These are phyloP conservation scores for Marsdenia floribunda DNA, from an alignment of 257 asterid species.

Conservation along the genomic window DNA sequence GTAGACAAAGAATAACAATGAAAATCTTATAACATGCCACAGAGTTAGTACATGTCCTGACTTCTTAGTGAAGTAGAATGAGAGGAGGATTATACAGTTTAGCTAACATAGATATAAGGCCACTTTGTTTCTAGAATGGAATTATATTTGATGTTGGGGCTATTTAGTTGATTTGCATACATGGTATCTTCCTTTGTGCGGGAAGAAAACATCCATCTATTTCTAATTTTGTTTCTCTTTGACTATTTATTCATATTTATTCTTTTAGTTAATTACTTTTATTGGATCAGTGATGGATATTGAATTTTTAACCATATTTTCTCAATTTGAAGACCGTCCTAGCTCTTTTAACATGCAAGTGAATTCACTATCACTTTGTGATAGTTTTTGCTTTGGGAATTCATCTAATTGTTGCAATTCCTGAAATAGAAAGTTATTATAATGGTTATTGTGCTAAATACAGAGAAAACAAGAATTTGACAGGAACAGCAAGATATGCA, in stretches of 20 bases:
- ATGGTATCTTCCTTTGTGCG: neutral
- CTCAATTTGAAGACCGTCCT: neutral
- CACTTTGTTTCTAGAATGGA: neutral
- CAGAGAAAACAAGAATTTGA: conserved; percentile 87
- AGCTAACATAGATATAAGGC: neutral
- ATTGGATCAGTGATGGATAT: neutral
- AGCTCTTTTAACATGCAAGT: neutral
- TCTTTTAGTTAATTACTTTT: neutral
- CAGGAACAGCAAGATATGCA: conserved; percentile 93
- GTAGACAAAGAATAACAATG: neutral
- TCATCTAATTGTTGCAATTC: neutral
- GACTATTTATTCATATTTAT: neutral
- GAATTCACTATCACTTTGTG: neutral
- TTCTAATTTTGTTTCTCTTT: neutral
- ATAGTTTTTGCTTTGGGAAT: neutral
- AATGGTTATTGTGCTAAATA: conserved; percentile 15
- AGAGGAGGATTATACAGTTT: neutral
- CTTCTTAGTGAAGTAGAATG: neutral
- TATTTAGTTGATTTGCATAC: neutral
- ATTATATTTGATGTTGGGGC: neutral
- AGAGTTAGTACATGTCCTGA: neutral
- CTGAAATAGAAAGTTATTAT: neutral
- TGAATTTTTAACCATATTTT: neutral
- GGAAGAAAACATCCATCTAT: neutral
- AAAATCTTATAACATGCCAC: neutral